Conservation (phyloP, 129 eudicot genomes). For the Mikania micrantha region DNA sequence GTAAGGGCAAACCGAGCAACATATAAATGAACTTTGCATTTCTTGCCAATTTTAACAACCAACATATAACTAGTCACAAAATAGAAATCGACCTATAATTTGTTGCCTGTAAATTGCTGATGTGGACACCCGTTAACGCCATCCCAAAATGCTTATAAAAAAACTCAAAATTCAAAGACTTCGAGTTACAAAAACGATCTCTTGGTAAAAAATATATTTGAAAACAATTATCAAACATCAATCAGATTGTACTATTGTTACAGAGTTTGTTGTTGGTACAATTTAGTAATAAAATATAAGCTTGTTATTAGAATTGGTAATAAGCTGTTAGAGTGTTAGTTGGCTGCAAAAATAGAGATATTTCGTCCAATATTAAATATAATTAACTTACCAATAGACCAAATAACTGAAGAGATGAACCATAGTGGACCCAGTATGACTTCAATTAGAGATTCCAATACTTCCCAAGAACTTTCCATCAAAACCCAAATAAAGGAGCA, state of each 20-base stretch:
- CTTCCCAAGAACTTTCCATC: slow-evolving; percentile 42
- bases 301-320: not conserved
- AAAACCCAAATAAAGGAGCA: slow-evolving; percentile 55
- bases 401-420: slow-evolving; percentile 46
- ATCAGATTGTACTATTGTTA: not conserved
- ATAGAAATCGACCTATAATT: not conserved
- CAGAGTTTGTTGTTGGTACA: not conserved
- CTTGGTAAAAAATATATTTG: no score
- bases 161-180: not conserved
- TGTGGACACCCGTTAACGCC: not conserved
- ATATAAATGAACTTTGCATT: not conserved
- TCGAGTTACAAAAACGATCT: not conserved
- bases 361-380: not conserved
- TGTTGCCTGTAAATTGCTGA: not conserved
- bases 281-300: not conserved
- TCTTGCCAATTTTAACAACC: not conserved
- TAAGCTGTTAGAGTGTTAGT: not conserved
- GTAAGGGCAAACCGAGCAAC: no score
- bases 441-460: slow-evolving; percentile 48
- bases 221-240: no score
- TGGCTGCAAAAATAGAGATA: not conserved
- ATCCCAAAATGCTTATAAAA: no score
- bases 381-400: slow-evolving; percentile 60
- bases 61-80: not conserved
- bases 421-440: slow-evolving; percentile 58